phyloP scores from a whole-genome alignment of 2,329 filamentous ascomycete species.

The Pezicula carpinea region DNA sequence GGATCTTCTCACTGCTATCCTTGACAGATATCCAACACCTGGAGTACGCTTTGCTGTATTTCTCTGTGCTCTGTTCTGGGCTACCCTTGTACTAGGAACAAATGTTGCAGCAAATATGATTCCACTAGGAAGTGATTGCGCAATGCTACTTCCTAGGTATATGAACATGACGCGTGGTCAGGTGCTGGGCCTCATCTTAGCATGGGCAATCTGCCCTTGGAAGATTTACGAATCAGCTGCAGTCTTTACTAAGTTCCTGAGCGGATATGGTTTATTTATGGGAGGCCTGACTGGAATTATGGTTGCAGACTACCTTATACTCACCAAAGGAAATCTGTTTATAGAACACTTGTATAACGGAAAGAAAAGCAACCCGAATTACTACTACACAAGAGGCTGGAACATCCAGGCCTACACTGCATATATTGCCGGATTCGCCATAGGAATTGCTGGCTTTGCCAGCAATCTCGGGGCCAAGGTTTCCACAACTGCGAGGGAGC shows the following conservation, averaged over 20 bases:
- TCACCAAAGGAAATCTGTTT: slow-evolving; percentile 27
- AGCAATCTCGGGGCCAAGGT: slow-evolving; percentile 24
- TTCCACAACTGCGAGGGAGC: slow-evolving; percentile 19
- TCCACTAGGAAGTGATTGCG: slow-evolving; percentile 3
- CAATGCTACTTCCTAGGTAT: slow-evolving; percentile 5
- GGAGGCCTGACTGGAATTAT: slow-evolving; percentile 7
- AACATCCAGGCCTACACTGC: slow-evolving; percentile 27
- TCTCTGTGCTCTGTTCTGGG: slow-evolving; percentile 1
- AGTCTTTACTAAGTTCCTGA: slow-evolving; percentile 9
- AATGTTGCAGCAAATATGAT: slow-evolving; percentile 7
- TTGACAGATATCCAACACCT: slow-evolving; percentile 2
- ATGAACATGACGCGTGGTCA: slow-evolving; percentile 11
- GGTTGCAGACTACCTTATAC: slow-evolving; percentile 26
- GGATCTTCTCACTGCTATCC: slow-evolving; percentile 5
- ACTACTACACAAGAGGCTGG: slow-evolving; percentile 25
- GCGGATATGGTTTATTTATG: slow-evolving; percentile 21
- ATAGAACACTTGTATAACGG: slow-evolving; percentile 23
- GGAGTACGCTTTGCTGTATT: slow-evolving; percentile 4
- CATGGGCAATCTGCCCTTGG: slow-evolving; percentile 12
- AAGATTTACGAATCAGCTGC: slow-evolving; percentile 9
- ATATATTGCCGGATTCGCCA: slow-evolving; percentile 23
- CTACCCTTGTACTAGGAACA: background rate
- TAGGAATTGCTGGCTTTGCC: slow-evolving; percentile 27
- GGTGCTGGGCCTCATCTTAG: slow-evolving; percentile 13
- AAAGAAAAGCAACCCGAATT: slow-evolving; percentile 20